Conservation (phyloP, 495 filamentous ascomycete genomes). For the Podospora fimiseda region DNA sequence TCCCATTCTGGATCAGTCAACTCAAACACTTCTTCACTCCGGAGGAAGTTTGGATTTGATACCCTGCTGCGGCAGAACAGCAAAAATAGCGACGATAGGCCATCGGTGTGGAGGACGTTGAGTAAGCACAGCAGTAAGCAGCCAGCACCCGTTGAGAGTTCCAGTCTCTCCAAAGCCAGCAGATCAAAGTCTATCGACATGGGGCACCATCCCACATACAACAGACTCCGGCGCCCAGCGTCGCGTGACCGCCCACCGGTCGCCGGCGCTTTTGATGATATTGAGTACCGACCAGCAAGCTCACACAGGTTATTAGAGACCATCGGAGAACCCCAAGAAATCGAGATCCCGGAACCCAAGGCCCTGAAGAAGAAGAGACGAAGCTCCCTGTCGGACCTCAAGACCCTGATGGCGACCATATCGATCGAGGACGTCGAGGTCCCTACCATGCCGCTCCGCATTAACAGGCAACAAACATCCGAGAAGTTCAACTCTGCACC, state of each 20-base stretch:
- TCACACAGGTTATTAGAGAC: slow-evolving; percentile 39
- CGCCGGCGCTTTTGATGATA: slow-evolving; percentile 55
- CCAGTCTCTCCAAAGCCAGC: slow-evolving; percentile 55
- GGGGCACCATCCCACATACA: slow-evolving; percentile 41
- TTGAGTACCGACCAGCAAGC: slow-evolving; percentile 37
- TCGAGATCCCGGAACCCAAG: slow-evolving; percentile 33
- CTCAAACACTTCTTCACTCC: slow-evolving; percentile 72
- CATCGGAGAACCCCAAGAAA: slow-evolving; percentile 43
- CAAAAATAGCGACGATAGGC: slow-evolving; percentile 59
- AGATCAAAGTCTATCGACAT: slow-evolving; percentile 81
- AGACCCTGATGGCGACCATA: slow-evolving; percentile 48
- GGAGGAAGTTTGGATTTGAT: slow-evolving; percentile 75
- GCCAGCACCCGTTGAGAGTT: slow-evolving; percentile 45
- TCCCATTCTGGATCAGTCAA: slow-evolving; percentile 46
- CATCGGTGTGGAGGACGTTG: slow-evolving; percentile 78
- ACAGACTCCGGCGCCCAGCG: slow-evolving; percentile 51
- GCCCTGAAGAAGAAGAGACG: slow-evolving; percentile 69
- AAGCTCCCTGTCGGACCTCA: slow-evolving; percentile 87
- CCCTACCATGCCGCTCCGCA: slow-evolving; percentile 35
- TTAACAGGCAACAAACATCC: slow-evolving; percentile 52
- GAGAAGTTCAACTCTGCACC: slow-evolving; percentile 50
- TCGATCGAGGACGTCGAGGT: slow-evolving; percentile 35
- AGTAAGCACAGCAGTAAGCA: slow-evolving; percentile 68
- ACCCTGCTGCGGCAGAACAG: slow-evolving; percentile 69
- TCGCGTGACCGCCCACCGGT: slow-evolving; percentile 60